phyloP scores from a whole-genome alignment of 2,329 filamentous ascomycete species.

The Penicillium rolfsii region DNA sequence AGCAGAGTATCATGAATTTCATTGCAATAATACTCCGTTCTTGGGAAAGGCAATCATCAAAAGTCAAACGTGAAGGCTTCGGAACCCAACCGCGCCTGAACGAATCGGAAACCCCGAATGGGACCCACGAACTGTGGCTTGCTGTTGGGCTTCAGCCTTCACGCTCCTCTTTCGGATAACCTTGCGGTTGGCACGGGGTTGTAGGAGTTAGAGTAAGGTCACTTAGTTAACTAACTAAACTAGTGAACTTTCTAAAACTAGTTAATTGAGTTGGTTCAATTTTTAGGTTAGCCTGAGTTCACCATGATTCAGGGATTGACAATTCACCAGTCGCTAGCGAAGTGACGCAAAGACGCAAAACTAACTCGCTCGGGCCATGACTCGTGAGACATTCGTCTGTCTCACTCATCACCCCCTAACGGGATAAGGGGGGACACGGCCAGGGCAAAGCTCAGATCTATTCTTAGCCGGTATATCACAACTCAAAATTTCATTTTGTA shows the following conservation, averaged over 20 bases:
- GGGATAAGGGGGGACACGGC: neutral
- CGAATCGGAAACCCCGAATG: constrained; percentile 19
- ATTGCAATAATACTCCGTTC: neutral
- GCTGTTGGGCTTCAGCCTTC: constrained; percentile 7
- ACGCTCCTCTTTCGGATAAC: neutral
- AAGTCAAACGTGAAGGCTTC: constrained; percentile 11
- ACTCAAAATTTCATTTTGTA: constrained; percentile 2
- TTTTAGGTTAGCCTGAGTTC: neutral
- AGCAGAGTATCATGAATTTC: neutral
- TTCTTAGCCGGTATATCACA: constrained; percentile 14
- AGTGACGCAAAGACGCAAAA: neutral
- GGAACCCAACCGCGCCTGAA: constrained; percentile 23
- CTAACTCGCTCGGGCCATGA: neutral
- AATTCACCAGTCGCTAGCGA: neutral
- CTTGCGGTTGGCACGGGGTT: neutral
- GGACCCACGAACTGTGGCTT: constrained; percentile 14
- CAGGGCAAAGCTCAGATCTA: constrained; percentile 9
- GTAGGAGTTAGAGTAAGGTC: too few species aligned
- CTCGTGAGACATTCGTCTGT: constrained; percentile 3
- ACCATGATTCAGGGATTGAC: neutral
- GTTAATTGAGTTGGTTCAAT: neutral
- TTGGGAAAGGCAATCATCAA: neutral
- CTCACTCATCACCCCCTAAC: neutral
- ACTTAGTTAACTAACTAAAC: too few species aligned
- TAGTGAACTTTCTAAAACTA: too few species aligned